Evolutionary conservation across 2,329 filamentous ascomycete species (phyloP).

Genomic region (Calonectria henricotiae): DNA sequence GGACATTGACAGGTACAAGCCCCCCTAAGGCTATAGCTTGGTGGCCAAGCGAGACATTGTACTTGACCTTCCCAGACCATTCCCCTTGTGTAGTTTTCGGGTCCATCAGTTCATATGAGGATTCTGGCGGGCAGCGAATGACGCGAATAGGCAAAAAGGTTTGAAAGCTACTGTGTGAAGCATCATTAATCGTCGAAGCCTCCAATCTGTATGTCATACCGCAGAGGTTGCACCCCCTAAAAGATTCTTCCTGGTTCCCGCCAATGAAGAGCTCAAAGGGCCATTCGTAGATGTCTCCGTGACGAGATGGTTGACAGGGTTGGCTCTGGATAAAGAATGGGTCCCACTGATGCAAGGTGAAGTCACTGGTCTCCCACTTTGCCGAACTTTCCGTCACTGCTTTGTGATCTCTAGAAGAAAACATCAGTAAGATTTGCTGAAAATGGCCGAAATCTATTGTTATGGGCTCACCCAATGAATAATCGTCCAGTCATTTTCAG

Average conservation of each 20-base stretch:
- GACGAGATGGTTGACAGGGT: background rate
- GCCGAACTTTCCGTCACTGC: background rate
- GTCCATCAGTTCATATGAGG: conserved; percentile 30
- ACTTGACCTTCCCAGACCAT: conserved; percentile 11
- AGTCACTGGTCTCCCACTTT: background rate
- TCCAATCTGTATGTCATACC: conserved; percentile 20
- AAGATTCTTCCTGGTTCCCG: conserved; percentile 27
- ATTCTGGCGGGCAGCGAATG: conserved; percentile 2
- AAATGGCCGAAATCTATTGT: too few species aligned
- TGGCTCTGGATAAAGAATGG: background rate
- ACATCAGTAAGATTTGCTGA: background rate
- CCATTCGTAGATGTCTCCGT: conserved; percentile 8
- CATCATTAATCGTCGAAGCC: background rate
- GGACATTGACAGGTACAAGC: conserved; percentile 1
- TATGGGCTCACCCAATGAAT: background rate
- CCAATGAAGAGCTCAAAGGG: conserved; percentile 28
- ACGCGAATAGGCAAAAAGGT: conserved; percentile 26
- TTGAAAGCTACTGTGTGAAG: background rate
- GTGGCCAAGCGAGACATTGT: conserved; percentile 5
- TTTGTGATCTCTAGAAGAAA: background rate
- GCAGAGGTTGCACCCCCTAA: conserved; percentile 23
- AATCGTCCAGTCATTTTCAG: conserved; percentile 1
- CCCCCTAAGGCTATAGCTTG: conserved; percentile 31
- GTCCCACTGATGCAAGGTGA: conserved; percentile 4
- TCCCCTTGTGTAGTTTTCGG: conserved; percentile 14